Evolutionary conservation across 2,329 filamentous ascomycete genomes (phyloP), one percentile per base, ranked within the genome.

Genomic region (Colletotrichum spinosum): DNA sequence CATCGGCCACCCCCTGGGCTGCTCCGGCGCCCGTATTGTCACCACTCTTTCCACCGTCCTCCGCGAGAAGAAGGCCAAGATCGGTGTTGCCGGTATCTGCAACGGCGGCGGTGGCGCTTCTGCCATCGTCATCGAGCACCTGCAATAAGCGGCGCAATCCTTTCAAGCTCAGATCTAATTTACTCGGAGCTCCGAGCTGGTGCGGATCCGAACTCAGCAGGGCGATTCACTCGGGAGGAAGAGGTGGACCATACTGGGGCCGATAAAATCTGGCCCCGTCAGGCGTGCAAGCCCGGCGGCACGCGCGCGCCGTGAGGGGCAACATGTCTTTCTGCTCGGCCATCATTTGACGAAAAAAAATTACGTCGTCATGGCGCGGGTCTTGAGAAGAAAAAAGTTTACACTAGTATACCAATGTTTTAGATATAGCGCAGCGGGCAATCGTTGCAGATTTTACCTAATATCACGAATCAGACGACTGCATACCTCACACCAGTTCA

Each of bases 71-170:
- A 92, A 93, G 79, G 94, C 89, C 74, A 97, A 97, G 90, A 90
- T 98, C 78, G 96, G 96, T 62, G 92, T 90, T 75, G 95, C 92
- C 44, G 96, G 93, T 75, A 98, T 99, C 76, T 99, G 96, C 89
- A 99, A 99, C 80, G 96, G 96, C 70, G 96, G 96, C 63, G 96
- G 96, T 73, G 96, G 96, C 77, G 96, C 96, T 66, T 97, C 93
- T 74, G 96, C 96, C 64, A 83, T 99, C 71, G 93, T 99, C 68
- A 88, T 99, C 74, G 96, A 99, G 85, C 88, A 78, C 76, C 76
- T 89, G 74, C 84, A 87, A 80, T 87, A 80, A 79, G 76, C 35
- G 60, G 13, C 45, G 34, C 46, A 56, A 56, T 38, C n/a, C 42
- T 37, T n/a, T 11, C 35, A 53, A 52, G 49, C 60, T 13, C 33